Conservation (phyloP, 1,284 basidiomycete genomes). For the Earliella scabrosa region DNA sequence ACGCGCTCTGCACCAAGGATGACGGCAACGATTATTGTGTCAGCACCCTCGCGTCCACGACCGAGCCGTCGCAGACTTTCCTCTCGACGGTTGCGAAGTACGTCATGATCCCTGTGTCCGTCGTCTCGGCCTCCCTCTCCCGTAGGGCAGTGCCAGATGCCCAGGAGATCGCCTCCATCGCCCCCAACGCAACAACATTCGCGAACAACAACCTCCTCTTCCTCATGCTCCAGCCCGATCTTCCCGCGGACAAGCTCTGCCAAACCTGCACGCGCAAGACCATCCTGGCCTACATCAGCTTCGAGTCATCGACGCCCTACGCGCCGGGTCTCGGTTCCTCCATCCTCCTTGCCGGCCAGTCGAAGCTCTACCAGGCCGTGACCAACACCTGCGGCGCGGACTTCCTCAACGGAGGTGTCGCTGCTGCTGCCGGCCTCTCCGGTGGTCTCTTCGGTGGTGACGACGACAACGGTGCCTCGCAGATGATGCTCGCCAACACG, state of each 20-base stretch:
- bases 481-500: slow-evolving; percentile 27
- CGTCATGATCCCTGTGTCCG: slow-evolving; percentile 12
- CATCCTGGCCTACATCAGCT: slow-evolving; percentile 76
- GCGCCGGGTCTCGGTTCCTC: slow-evolving; percentile 72
- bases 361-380: slow-evolving; percentile 66
- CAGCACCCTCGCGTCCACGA: slow-evolving; percentile 22
- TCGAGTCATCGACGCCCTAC: slow-evolving; percentile 73
- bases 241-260: slow-evolving; percentile 66
- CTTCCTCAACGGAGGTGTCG: slow-evolving; percentile 67
- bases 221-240: slow-evolving; percentile 70
- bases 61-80: slow-evolving; percentile 19
- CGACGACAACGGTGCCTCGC: slow-evolving; percentile 28
- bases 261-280: slow-evolving; percentile 79
- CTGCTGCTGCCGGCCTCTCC: slow-evolving; percentile 68
- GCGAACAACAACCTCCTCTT: slow-evolving; percentile 70
- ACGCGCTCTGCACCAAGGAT: slow-evolving; percentile 77
- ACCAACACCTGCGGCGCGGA: slow-evolving; percentile 56
- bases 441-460: slow-evolving; percentile 34
- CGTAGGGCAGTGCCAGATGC: slow-evolving; percentile 35
- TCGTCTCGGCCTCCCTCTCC: slow-evolving; percentile 7
- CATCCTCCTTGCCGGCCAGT: slow-evolving; percentile 69
- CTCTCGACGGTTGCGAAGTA: slow-evolving; percentile 29
- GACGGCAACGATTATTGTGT: slow-evolving; percentile 73
- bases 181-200: slow-evolving; percentile 75
- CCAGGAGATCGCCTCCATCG: slow-evolving; percentile 36